Percentiles rank a stretch among this genome's conserved stretches.
phyloP scores from a whole-genome alignment of 495 filamentous ascomycete genomes.

The Daldinia decipiens region DNA sequence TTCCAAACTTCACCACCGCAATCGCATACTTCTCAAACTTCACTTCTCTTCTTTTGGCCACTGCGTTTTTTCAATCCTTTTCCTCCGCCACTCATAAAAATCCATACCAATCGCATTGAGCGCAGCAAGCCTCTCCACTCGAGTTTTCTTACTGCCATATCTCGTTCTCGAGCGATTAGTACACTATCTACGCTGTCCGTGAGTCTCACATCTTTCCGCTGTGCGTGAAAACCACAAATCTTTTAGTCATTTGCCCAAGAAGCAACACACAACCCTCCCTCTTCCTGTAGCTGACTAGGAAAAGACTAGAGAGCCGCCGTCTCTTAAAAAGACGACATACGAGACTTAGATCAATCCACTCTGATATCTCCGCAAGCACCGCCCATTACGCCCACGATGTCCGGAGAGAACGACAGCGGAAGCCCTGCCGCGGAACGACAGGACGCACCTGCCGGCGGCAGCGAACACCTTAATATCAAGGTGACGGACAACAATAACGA shows the following conservation, averaged over 20 bases:
- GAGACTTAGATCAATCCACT: not conserved
- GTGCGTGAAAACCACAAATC: not conserved
- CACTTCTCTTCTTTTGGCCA: constrained; percentile 14
- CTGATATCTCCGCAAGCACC: constrained; percentile 32
- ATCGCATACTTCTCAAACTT: constrained; percentile 42
- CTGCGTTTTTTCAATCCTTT: constrained; percentile 16
- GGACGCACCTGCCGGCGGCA: constrained; percentile 50
- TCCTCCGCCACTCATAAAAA: not conserved
- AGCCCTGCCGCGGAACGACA: constrained; percentile 66
- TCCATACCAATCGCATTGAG: not conserved
- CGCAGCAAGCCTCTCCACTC: not conserved
- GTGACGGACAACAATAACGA: constrained; percentile 99
- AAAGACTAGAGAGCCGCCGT: constrained; percentile 5
- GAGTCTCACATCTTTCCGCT: not conserved
- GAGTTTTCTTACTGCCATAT: not conserved
- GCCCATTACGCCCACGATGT: constrained; percentile 56
- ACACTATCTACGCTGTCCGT: not conserved
- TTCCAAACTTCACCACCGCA: constrained; percentile 49
- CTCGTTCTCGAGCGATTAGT: not conserved
- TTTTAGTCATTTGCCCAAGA: not conserved
- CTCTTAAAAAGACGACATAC: not conserved
- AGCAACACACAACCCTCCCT: not conserved
- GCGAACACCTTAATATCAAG: constrained; percentile 98
- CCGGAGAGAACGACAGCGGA: constrained; percentile 62
- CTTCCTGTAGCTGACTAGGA: not conserved